A percentile compares a stretch with the other conserved stretches of the same genome.
Conservation (phyloP, 495 filamentous ascomycete genomes). For the Niebla homalea region DNA sequence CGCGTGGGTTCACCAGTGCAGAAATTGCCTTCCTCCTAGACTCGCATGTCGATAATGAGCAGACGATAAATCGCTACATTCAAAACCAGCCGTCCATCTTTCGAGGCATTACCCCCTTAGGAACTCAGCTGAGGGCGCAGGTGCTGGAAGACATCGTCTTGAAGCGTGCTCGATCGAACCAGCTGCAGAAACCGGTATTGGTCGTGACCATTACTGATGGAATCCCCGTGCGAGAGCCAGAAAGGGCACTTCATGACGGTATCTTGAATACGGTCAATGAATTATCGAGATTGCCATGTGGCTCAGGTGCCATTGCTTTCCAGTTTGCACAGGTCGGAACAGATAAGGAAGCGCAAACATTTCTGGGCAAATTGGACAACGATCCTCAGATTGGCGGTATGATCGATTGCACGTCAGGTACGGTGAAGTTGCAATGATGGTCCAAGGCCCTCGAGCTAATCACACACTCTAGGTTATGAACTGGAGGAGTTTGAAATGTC, state of each 20-base stretch:
- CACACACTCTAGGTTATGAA: slow-evolving; percentile 40
- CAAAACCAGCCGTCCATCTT: slow-evolving; percentile 43
- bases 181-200: slow-evolving; percentile 50
- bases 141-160: slow-evolving; percentile 47
- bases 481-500: slow-evolving; percentile 53
- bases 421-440: slow-evolving; percentile 36
- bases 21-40: slow-evolving; percentile 19
- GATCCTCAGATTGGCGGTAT: slow-evolving; percentile 48
- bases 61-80: slow-evolving; percentile 41
- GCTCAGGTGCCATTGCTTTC: slow-evolving; percentile 45
- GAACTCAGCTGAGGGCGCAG: slow-evolving; percentile 46
- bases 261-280: slow-evolving; percentile 36
- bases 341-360: slow-evolving; percentile 50
- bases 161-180: slow-evolving; percentile 30
- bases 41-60: slow-evolving; percentile 42
- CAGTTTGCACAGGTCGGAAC: slow-evolving; percentile 67
- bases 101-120: slow-evolving; percentile 55
- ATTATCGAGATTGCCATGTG: slow-evolving; percentile 32
- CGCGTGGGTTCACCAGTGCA: slow-evolving; percentile 6
- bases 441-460: background rate
- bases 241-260: slow-evolving; percentile 34
- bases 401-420: slow-evolving; percentile 53
- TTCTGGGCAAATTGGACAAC: slow-evolving; percentile 47
- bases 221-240: slow-evolving; percentile 43
- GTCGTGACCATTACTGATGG: slow-evolving; percentile 64